phyloP scores from a whole-genome alignment of 345 rosid species.

The Bruguiera gymnorhiza region DNA sequence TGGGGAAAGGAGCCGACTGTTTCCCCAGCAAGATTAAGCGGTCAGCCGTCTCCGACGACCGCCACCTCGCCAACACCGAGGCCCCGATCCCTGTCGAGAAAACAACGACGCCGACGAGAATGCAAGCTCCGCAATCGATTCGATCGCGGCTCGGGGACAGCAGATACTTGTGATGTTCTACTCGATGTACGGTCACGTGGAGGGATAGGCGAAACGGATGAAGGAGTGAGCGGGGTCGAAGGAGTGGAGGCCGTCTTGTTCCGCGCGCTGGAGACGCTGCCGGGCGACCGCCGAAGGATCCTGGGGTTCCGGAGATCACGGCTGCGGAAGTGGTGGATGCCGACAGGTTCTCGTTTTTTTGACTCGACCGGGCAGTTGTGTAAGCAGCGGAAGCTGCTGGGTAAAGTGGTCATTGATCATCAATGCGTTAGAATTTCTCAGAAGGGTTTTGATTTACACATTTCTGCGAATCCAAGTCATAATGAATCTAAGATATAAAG shows the following conservation, averaged over 20 bases:
- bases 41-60: slow-evolving; percentile 33
- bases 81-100: slow-evolving; percentile 47
- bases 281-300: slow-evolving; percentile 41
- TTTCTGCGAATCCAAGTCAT: too few relatives aligned
- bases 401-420: too few relatives aligned
- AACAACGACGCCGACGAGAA: neutral
- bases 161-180: slow-evolving; percentile 52
- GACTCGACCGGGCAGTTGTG: slow-evolving; percentile 62
- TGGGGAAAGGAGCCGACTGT: slow-evolving; percentile 97
- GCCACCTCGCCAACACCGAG: slow-evolving; percentile 14
- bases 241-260: slow-evolving; percentile 57
- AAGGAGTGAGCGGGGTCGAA: slow-evolving; percentile 50
- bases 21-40: slow-evolving; percentile 86
- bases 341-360: slow-evolving; percentile 60
- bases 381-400: slow-evolving; percentile 43
- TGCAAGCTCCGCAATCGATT: slow-evolving; percentile 15
- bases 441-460: too few relatives aligned
- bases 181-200: slow-evolving; percentile 81
- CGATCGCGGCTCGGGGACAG: slow-evolving; percentile 15
- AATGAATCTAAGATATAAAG: too few relatives aligned
- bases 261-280: slow-evolving; percentile 62
- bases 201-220: slow-evolving; percentile 60
- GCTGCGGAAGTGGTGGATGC: slow-evolving; percentile 51
- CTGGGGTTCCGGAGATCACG: slow-evolving; percentile 47
- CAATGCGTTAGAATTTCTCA: too few relatives aligned